Conservation (phyloP, 441 rosid species). For the Jatropha multifida region DNA sequence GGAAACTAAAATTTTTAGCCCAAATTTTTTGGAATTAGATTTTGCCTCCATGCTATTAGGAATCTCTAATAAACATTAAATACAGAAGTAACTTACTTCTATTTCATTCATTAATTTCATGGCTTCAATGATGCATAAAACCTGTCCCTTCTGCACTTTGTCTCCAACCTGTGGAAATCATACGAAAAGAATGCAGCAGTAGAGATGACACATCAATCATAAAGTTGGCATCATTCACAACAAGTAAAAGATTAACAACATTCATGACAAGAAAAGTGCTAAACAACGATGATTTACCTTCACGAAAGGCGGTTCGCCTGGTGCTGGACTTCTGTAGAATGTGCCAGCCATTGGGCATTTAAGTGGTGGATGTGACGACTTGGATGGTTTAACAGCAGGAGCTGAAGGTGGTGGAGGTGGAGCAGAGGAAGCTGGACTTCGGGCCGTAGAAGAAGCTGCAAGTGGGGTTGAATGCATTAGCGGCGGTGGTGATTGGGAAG, state of each 20-base stretch:
- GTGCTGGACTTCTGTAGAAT: slow-evolving; percentile 75
- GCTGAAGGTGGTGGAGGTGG: slow-evolving; percentile 45
- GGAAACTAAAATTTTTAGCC: background rate
- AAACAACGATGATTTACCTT: slow-evolving; percentile 48
- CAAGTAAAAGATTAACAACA: background rate
- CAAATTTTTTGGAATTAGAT: background rate
- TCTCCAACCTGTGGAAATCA: slow-evolving; percentile 66
- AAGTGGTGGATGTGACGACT: slow-evolving; percentile 67
- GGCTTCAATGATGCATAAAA: slow-evolving; percentile 83
- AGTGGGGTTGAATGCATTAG: slow-evolving; percentile 30
- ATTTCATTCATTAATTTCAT: slow-evolving; percentile 95
- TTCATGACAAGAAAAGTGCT: slow-evolving; percentile 5
- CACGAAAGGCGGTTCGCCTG: slow-evolving; percentile 78
- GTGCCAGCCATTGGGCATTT: slow-evolving; percentile 94
- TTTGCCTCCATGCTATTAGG: background rate
- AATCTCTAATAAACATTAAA: background rate
- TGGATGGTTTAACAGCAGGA: slow-evolving; percentile 41
- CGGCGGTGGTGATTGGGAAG: slow-evolving; percentile 37
- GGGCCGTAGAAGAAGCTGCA: slow-evolving; percentile 40
- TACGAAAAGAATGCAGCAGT: slow-evolving; percentile 6
- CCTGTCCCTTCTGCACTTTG: slow-evolving; percentile 89
- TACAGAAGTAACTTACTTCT: slow-evolving; percentile 51
- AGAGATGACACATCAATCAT: slow-evolving; percentile 1
- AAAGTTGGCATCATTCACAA: background rate
- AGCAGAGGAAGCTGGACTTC: slow-evolving; percentile 39